A percentile compares a stretch with the other conserved stretches of the same genome.
phyloP scores from a whole-genome alignment of 2,329 filamentous ascomycete species.

The Fusarium humuli region DNA sequence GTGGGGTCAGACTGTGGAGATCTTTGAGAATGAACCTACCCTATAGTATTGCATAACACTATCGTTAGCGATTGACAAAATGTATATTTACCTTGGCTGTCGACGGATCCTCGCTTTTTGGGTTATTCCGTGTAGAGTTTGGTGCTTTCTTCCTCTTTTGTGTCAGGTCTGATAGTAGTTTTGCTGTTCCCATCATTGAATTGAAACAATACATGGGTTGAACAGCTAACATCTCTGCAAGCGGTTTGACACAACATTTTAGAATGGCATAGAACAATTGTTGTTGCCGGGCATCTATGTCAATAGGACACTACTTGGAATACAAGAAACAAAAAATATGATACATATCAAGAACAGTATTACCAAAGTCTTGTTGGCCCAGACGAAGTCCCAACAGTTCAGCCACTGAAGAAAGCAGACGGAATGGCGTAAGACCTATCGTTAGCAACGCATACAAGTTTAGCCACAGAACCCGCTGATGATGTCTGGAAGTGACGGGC shows the following conservation, averaged over 20 bases:
- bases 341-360: not conserved
- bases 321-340: not conserved
- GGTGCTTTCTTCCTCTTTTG: not conserved
- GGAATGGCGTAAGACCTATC: not conserved
- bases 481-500: slow-evolving; percentile 2
- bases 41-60: slow-evolving; percentile 4
- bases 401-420: not conserved
- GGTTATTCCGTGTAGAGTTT: not conserved
- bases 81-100: not conserved
- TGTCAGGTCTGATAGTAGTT: not conserved
- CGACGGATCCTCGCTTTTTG: not conserved
- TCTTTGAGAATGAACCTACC: slow-evolving; percentile 3
- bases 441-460: not conserved
- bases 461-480: not conserved
- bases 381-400: not conserved
- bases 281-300: not conserved
- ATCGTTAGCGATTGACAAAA: not conserved
- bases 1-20: slow-evolving; percentile 21
- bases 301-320: not conserved
- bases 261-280: not conserved
- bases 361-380: not conserved
- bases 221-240: not conserved
- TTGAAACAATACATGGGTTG: not conserved
- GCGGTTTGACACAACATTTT: not conserved
- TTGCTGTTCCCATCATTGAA: not conserved